Evolutionary conservation across 352 stramenopile species (phyloP).

Genomic region (Phytophthora uliginosa): DNA sequence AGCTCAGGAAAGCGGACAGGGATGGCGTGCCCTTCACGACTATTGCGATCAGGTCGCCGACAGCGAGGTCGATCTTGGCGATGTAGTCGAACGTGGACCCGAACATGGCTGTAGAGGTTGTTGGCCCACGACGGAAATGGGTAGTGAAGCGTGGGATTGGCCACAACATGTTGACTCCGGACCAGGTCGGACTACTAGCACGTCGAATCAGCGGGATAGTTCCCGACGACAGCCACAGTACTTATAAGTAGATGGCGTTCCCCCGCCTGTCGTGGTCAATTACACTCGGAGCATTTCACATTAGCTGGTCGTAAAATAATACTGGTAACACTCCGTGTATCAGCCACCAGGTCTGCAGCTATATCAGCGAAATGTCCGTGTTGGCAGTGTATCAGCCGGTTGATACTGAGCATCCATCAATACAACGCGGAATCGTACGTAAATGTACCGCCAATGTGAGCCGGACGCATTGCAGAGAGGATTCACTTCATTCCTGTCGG

Average conservation of each 20-base stretch:
- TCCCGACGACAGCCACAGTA: too few species aligned
- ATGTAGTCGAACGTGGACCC: slow-evolving; percentile 3
- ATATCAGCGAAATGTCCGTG: not conserved
- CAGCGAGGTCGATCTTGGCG: slow-evolving; percentile 9
- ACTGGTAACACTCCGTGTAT: too few species aligned
- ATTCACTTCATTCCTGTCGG: too few species aligned
- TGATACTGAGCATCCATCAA: not conserved
- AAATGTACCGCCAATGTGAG: too few species aligned
- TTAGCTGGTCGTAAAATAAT: not conserved
- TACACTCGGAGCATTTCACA: not conserved
- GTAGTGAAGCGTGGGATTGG: not conserved
- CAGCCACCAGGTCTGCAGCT: too few species aligned
- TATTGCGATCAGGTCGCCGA: slow-evolving; percentile 2
- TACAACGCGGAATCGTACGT: too few species aligned
- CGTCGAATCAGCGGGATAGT: not conserved
- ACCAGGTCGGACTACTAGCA: not conserved
- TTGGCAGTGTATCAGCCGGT: too few species aligned
- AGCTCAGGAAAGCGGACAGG: slow-evolving; percentile 12
- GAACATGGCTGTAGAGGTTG: slow-evolving; percentile 1
- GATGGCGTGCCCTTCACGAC: slow-evolving; percentile 1
- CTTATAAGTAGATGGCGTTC: not conserved
- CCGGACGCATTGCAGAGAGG: too few species aligned
- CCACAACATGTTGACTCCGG: not conserved
- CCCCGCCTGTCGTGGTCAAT: not conserved
- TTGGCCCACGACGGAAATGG: not conserved